Percentiles rank a stretch among this genome's conserved stretches.
phyloP scores from a whole-genome alignment of 257 asterid genomes.

The Linaria vulgaris region DNA sequence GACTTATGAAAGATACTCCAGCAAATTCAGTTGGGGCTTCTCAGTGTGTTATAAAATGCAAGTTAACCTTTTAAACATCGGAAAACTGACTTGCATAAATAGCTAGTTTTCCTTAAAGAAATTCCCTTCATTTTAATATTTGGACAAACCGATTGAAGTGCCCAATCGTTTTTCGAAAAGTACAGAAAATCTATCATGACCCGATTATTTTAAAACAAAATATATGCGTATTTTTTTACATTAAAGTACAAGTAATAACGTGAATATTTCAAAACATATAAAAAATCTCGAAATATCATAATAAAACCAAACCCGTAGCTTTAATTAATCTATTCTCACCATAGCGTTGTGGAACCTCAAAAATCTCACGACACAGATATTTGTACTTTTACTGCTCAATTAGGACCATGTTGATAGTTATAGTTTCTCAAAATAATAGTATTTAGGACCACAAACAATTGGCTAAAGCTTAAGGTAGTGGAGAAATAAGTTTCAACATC shows the following conservation, averaged over 20 bases:
- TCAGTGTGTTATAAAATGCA: not conserved
- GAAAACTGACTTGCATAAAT: slow-evolving; percentile 28
- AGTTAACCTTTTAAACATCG: slow-evolving; percentile 27
- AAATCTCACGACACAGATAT: too few species aligned
- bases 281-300: too few species aligned
- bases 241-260: too few species aligned
- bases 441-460: slow-evolving; percentile 14
- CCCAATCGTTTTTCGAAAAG: too few species aligned
- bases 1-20: slow-evolving; percentile 20
- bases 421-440: not conserved
- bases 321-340: too few species aligned
- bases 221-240: too few species aligned
- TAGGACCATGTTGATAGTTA: slow-evolving; percentile 22
- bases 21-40: not conserved
- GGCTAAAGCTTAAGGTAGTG: slow-evolving; percentile 15
- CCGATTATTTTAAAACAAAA: too few species aligned
- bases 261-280: too few species aligned
- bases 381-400: not conserved
- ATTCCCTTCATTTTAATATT: slow-evolving; percentile 39
- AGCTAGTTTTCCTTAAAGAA: slow-evolving; percentile 38
- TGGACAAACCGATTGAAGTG: too few species aligned
- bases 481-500: slow-evolving; percentile 19
- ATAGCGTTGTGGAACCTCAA: too few species aligned
- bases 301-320: too few species aligned
- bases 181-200: too few species aligned